Base-by-base conservation (phyloP, 371 early-diverging fungal species). In the Syncephalastrum monosporum region DNA sequence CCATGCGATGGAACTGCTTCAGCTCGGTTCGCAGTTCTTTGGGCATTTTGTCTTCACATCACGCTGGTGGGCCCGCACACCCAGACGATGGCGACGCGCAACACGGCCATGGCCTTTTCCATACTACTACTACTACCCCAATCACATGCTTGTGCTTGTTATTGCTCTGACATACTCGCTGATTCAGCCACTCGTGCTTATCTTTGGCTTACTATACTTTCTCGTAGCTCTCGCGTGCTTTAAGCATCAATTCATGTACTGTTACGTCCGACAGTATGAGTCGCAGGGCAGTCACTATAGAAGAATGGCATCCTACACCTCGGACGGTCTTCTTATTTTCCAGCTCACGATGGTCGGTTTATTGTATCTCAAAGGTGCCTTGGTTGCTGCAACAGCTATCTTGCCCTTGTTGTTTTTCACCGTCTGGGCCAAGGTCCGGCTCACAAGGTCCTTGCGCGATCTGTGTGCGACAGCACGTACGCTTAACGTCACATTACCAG, bases 121-220 rank as follows among this genome's bases (percentile, higher is more conserved):
- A 48, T 84, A 69, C 72, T 79, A 85, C 64, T 82, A 83, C 50
- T 79, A 89, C 57, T 87, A 88, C 45, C 87, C 89, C 2, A 80
- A 81, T 42, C 90, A 87, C 53, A 81, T 92, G 27, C 73, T 96
- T 15, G 75, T 94, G 2, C 87, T 93, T 53, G 89, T 90, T 14
- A 91, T 95, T 47, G 85, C 91, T n/a, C 47, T 94, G 38, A 86
- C 90, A 0, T 97, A 97, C 71, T 87, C 93, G 19, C 85, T 86
- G 16, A 90, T 95, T 38, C 87, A 91, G 53, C 97, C 97, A 0
- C 63, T 96, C 14, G 89, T 95, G 29, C 72, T 95, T 16, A 70
- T 89, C 5, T 89, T 94, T 63, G 89, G 90, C 3, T 61, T 86
- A 3, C 58, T 91, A 3, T 96, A 91, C 66, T 97, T 85, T 71